Percentiles rank a stretch among this genome's conserved stretches.
Conservation (phyloP, 164 flowering plant genomes). For the Kingdonia uniflora region DNA sequence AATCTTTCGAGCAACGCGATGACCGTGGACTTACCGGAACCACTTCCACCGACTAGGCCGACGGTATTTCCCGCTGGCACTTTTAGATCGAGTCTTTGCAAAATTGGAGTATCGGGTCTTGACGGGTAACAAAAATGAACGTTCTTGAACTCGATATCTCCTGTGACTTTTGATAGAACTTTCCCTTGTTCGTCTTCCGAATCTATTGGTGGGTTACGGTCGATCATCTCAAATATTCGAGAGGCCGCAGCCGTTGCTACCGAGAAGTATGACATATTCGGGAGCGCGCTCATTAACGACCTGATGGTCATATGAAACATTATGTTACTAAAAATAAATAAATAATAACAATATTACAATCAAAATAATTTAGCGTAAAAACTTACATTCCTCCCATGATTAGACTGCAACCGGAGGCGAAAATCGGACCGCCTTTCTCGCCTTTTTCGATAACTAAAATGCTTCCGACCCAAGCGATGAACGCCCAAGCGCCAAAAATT, state of each 20-base stretch:
- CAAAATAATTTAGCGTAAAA: neutral
- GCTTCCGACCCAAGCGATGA: constrained; percentile 27
- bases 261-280: constrained; percentile 24
- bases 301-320: constrained; percentile 11
- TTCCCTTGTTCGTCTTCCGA: constrained; percentile 18
- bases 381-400: constrained; percentile 32
- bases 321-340: neutral
- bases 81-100: constrained; percentile 20
- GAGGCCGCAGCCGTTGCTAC: constrained; percentile 31
- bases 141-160: constrained; percentile 28
- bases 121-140: constrained; percentile 38
- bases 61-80: constrained; percentile 26
- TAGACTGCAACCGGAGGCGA: constrained; percentile 16
- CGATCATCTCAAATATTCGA: constrained; percentile 20
- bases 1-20: constrained; percentile 32
- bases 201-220: constrained; percentile 18
- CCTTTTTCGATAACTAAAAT: constrained; percentile 17
- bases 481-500: constrained; percentile 23
- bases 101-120: constrained; percentile 21
- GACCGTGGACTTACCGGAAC: constrained; percentile 39
- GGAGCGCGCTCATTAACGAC: constrained; percentile 17
- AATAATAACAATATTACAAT: neutral
- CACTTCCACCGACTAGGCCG: constrained; percentile 41
- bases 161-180: constrained; percentile 13
- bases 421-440: constrained; percentile 25